These are phyloP conservation scores for Pseudogymnoascus sp. DNA, from an alignment of 2,329 filamentous ascomycete species.

Conservation along the genomic window DNA sequence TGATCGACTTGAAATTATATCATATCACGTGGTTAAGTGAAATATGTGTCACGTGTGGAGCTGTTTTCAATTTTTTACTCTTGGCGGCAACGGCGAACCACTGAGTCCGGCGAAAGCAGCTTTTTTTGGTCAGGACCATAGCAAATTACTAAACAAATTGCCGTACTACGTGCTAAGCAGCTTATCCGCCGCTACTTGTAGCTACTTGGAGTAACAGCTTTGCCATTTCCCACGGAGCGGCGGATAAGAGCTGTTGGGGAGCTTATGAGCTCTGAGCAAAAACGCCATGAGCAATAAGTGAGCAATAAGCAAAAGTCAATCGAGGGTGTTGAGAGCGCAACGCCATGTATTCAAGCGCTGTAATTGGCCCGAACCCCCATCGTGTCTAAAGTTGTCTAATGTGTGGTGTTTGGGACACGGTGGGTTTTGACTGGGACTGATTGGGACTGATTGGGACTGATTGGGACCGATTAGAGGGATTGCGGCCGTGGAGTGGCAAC, in stretches of 20 bases:
- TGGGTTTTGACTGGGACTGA: constrained; percentile 9
- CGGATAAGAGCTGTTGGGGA: constrained; percentile 2
- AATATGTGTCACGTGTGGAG: not conserved
- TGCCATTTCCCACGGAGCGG: not conserved
- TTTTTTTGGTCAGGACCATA: not conserved
- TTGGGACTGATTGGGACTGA: not conserved
- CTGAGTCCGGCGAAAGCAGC: not conserved
- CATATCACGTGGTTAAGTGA: not conserved
- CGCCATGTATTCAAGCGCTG: not conserved
- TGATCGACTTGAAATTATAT: not conserved
- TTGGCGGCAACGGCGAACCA: not conserved
- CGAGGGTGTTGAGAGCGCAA: not conserved
- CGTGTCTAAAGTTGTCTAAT: too few species aligned
- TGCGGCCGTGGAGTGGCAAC: not conserved
- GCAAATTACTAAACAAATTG: not conserved
- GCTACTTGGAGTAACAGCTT: constrained; percentile 1
- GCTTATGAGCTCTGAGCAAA: constrained; percentile 1
- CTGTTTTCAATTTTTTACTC: not conserved
- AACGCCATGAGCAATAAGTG: not conserved
- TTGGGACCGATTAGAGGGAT: too few species aligned
- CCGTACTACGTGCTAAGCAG: too few species aligned
- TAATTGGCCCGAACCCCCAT: not conserved
- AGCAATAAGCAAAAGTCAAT: constrained; percentile 8
- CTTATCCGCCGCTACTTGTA: constrained; percentile 7
- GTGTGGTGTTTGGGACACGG: not conserved